phyloP scores from a whole-genome alignment of 768 basidiomycete genomes.

The Mycena maculata region DNA sequence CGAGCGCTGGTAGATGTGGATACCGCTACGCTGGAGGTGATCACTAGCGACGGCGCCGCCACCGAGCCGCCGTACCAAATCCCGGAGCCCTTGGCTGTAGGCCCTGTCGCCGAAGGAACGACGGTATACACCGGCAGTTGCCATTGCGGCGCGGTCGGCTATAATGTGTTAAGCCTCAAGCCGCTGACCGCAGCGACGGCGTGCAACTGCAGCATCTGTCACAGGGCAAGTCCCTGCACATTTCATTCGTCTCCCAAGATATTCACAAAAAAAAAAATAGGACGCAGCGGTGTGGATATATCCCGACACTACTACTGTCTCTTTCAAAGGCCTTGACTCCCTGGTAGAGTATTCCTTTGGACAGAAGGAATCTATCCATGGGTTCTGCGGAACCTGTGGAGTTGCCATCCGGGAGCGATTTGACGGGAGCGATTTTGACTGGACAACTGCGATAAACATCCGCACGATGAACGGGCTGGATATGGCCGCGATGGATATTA shows the following conservation, averaged over 20 bases:
- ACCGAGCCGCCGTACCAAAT: neutral
- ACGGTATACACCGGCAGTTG: conserved; percentile 20
- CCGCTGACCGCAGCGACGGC: neutral
- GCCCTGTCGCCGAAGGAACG: conserved; percentile 1
- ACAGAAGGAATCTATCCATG: neutral
- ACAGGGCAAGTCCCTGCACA: neutral
- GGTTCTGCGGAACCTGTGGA: conserved; percentile 27
- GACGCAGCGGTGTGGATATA: conserved; percentile 23
- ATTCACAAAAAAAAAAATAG: neutral
- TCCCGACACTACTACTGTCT: neutral
- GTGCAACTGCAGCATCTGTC: conserved; percentile 29
- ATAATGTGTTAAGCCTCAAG: conserved; percentile 6
- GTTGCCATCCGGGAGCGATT: conserved; percentile 14
- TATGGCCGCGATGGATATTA: neutral
- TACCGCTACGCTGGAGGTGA: neutral
- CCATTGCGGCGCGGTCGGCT: conserved; percentile 22
- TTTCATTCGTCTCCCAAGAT: too few species aligned
- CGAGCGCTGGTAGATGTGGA: conserved; percentile 22
- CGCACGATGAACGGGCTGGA: conserved; percentile 23
- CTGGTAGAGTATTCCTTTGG: conserved; percentile 23
- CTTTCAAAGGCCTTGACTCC: conserved; percentile 10
- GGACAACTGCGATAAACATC: conserved; percentile 7
- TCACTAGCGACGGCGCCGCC: conserved; percentile 1
- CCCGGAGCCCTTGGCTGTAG: neutral
- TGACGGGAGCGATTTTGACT: neutral